These are phyloP conservation scores for Cylindrotheca fusiformis DNA, from an alignment of 108 stramenopile species.

Conservation along the genomic window DNA sequence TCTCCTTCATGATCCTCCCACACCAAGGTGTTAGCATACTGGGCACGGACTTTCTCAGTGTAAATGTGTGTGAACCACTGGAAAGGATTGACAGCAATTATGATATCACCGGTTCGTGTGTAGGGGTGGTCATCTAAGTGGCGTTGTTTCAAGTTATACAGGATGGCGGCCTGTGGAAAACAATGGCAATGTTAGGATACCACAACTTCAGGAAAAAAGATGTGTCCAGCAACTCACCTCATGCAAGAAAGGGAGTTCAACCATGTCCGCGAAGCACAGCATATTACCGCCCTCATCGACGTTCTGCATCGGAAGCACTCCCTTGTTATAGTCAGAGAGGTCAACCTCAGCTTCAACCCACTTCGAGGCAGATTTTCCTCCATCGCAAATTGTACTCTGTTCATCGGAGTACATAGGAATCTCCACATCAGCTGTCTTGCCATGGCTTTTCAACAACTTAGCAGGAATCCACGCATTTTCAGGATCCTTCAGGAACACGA, in stretches of 20 bases:
- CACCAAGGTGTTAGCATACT: slow-evolving; percentile 68
- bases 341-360: slow-evolving; percentile 53
- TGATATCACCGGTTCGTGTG: slow-evolving; percentile 91
- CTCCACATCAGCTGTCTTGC: slow-evolving; percentile 44
- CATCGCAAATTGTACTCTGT: slow-evolving; percentile 36
- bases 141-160: slow-evolving; percentile 84
- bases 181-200: not conserved
- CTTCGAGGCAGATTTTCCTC: slow-evolving; percentile 54
- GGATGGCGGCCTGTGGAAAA: slow-evolving; percentile 66
- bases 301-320: slow-evolving; percentile 76
- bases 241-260: slow-evolving; percentile 85
- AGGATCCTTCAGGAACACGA: slow-evolving; percentile 69
- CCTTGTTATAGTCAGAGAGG: slow-evolving; percentile 44
- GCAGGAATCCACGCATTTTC: slow-evolving; percentile 82
- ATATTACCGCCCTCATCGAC: slow-evolving; percentile 48
- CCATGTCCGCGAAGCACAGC: slow-evolving; percentile 72
- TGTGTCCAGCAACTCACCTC: slow-evolving; percentile 44
- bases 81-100: slow-evolving; percentile 97
- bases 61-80: slow-evolving; percentile 79
- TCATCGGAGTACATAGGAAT: slow-evolving; percentile 41
- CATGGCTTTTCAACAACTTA: slow-evolving; percentile 29
- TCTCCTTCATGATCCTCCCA: slow-evolving; percentile 42
- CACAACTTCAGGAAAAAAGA: not conserved
- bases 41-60: slow-evolving; percentile 56
- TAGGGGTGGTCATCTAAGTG: slow-evolving; percentile 78